Conservation (phyloP, 1,139 yeast species). For the Magnusiomyces fungicola region DNA sequence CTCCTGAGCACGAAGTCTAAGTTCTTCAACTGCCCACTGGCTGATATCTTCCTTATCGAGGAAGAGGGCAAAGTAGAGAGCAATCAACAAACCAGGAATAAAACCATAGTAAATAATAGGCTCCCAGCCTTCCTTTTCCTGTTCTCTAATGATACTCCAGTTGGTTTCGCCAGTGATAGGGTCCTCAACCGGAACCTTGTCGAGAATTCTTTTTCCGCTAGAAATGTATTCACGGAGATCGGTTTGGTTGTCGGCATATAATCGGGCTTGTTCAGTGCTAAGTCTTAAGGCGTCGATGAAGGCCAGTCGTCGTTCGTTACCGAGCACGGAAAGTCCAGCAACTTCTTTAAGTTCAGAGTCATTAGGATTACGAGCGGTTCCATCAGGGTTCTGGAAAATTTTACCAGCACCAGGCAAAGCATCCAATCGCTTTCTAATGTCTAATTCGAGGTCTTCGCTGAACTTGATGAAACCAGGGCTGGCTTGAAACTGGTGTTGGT, state of each 20-base stretch:
- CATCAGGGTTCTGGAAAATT: conserved; percentile 69
- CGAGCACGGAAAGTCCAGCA: conserved; percentile 62
- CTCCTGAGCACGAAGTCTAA: conserved; percentile 65
- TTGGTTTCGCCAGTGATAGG: conserved; percentile 69
- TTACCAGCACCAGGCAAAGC: conserved; percentile 29
- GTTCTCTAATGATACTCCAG: conserved; percentile 73
- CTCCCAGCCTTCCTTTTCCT: conserved; percentile 85
- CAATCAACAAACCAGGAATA: conserved; percentile 53
- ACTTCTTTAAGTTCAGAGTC: conserved; percentile 69
- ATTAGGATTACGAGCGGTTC: conserved; percentile 62
- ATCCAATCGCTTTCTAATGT: conserved; percentile 27
- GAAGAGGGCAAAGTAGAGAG: conserved; percentile 41
- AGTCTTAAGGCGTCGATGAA: conserved; percentile 52
- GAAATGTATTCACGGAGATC: conserved; percentile 54
- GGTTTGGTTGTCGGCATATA: conserved; percentile 55
- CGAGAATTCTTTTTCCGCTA: conserved; percentile 60
- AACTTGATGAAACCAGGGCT: conserved; percentile 15
- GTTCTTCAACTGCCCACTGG: conserved; percentile 82
- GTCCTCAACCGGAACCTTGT: conserved; percentile 79
- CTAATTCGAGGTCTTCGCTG: conserved; percentile 28
- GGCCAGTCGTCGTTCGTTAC: conserved; percentile 52
- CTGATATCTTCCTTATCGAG: conserved; percentile 40
- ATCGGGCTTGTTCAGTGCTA: conserved; percentile 50
- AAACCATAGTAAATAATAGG: conserved; percentile 59
- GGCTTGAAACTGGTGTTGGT: conserved; percentile 12